phyloP scores from a whole-genome alignment of 305 asterid genomes.

The Striga hermonthica region DNA sequence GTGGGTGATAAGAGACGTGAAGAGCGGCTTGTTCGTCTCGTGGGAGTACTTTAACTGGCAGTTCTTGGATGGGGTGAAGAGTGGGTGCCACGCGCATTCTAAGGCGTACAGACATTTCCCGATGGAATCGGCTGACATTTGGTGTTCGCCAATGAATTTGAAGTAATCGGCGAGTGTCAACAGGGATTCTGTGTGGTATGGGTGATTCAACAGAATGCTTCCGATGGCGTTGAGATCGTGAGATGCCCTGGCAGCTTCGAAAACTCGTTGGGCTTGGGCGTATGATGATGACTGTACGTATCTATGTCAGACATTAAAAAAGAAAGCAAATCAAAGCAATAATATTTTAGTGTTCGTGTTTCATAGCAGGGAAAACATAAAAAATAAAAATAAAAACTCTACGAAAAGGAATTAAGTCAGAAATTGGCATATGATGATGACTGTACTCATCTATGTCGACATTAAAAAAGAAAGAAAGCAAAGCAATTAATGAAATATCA shows the following conservation, averaged over 20 bases:
- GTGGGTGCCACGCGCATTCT: constrained; percentile 97
- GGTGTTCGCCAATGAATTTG: constrained; percentile 86
- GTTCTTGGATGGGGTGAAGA: constrained; percentile 63
- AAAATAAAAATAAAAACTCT: too few relatives aligned
- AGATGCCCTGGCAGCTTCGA: constrained; percentile 82
- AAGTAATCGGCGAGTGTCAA: constrained; percentile 79
- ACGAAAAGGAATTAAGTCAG: too few relatives aligned
- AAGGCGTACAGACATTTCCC: constrained; percentile 79
- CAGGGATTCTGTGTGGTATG: constrained; percentile 87
- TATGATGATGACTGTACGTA: constrained; percentile 73
- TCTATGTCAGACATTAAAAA: too few relatives aligned
- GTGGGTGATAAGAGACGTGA: constrained; percentile 69
- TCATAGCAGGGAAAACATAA: too few relatives aligned
- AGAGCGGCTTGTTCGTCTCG: constrained; percentile 75
- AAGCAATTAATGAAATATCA: too few relatives aligned
- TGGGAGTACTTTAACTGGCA: constrained; percentile 68
- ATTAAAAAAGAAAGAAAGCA: too few relatives aligned
- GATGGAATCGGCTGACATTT: constrained; percentile 81
- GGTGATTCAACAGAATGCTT: constrained; percentile 66
- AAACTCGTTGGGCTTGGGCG: constrained; percentile 78
- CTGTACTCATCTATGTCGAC: constrained; percentile 70
- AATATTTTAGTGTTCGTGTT: neutral
- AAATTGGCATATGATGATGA: constrained; percentile 61
- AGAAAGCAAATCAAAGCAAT: constrained; percentile 26
- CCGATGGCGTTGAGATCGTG: constrained; percentile 91